These are phyloP conservation scores for Westerdykella ornata DNA, from an alignment of 2,329 filamentous ascomycete genomes.

Conservation along the genomic window DNA sequence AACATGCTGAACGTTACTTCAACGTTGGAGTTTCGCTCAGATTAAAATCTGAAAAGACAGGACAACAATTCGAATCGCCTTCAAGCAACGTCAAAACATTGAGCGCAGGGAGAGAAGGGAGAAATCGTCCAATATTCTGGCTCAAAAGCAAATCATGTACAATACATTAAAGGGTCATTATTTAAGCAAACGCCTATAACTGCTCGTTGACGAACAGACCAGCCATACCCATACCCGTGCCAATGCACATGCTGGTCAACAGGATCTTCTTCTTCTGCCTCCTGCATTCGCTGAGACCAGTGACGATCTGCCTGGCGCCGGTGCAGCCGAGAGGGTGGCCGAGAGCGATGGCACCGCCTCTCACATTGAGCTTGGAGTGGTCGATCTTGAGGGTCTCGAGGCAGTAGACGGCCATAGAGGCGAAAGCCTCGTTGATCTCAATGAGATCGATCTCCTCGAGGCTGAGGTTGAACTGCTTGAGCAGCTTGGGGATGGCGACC, in stretches of 20 bases:
- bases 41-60: too few relatives aligned
- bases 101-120: too few relatives aligned
- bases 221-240: conserved; percentile 61
- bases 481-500: conserved; percentile 69
- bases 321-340: conserved; percentile 78
- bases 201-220: conserved; percentile 61
- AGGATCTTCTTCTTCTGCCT: conserved; percentile 84
- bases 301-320: conserved; percentile 76
- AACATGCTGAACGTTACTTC: too few relatives aligned
- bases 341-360: conserved; percentile 75
- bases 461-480: conserved; percentile 68
- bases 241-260: conserved; percentile 83
- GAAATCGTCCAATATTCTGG: too few relatives aligned
- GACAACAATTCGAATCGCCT: too few relatives aligned
- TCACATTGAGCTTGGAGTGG: conserved; percentile 70
- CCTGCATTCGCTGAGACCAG: conserved; percentile 76
- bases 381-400: conserved; percentile 59
- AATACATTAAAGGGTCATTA: too few relatives aligned
- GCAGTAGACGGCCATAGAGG: conserved; percentile 96
- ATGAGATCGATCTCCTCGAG: conserved; percentile 81
- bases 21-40: too few relatives aligned
- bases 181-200: conserved; percentile 21
- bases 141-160: too few relatives aligned
- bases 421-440: conserved; percentile 97
- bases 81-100: too few relatives aligned